phyloP scores from a whole-genome alignment of 257 asterid species.

The Cinchona pubescens region DNA sequence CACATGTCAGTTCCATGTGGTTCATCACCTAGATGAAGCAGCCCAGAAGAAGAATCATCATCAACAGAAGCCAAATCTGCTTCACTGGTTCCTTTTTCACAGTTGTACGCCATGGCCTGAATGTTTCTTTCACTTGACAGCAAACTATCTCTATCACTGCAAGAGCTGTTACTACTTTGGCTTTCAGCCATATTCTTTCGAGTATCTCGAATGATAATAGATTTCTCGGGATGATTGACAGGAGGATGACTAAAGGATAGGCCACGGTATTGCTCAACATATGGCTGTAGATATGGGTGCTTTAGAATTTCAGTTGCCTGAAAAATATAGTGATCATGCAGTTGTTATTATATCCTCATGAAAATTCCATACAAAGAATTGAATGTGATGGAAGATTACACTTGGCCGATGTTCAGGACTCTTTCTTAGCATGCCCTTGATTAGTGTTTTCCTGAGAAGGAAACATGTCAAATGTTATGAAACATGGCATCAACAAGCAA shows the following conservation, averaged over 20 bases:
- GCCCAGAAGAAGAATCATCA: slow-evolving; percentile 36
- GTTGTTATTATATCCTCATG: slow-evolving; percentile 1
- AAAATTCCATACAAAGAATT: neutral
- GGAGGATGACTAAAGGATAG: slow-evolving; percentile 43
- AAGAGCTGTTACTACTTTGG: slow-evolving; percentile 89
- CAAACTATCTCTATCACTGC: slow-evolving; percentile 83
- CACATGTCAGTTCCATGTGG: slow-evolving; percentile 27
- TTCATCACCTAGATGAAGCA: slow-evolving; percentile 28
- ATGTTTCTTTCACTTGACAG: slow-evolving; percentile 50
- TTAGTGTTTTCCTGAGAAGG: slow-evolving; percentile 67
- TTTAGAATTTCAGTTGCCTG: slow-evolving; percentile 91
- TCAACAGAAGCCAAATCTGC: slow-evolving; percentile 40
- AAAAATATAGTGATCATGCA: slow-evolving; percentile 17
- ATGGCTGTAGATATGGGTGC: slow-evolving; percentile 84
- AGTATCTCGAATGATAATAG: slow-evolving; percentile 32
- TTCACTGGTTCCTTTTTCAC: slow-evolving; percentile 42
- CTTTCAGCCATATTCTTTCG: slow-evolving; percentile 76
- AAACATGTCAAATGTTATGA: neutral
- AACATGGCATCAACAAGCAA: neutral
- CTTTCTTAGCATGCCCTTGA: slow-evolving; percentile 96
- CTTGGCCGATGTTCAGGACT: slow-evolving; percentile 94
- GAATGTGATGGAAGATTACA: slow-evolving; percentile 47
- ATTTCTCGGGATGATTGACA: slow-evolving; percentile 41
- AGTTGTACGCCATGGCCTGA: slow-evolving; percentile 23
- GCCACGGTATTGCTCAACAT: slow-evolving; percentile 70